Percentiles rank a stretch among this genome's conserved stretches.
phyloP scores from a whole-genome alignment of 495 filamentous ascomycete genomes.

The Penicillium psychrofluorescens region DNA sequence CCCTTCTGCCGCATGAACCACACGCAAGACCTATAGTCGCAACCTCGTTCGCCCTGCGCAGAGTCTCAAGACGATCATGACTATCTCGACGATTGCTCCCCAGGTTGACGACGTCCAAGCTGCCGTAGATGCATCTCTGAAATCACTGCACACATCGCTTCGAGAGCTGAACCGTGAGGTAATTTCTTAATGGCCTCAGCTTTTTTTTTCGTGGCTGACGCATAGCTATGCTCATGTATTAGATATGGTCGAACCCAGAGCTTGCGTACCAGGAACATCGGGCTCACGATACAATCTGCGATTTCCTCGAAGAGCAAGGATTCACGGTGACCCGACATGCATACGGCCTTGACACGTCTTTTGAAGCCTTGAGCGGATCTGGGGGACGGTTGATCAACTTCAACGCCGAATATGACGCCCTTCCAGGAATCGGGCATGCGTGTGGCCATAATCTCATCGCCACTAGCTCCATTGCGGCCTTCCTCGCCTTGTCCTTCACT shows the following conservation, averaged over 20 bases:
- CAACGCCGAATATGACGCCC: constrained; percentile 47
- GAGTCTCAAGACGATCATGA: constrained; percentile 6
- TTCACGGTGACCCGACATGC: constrained; percentile 51
- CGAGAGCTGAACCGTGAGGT: constrained; percentile 23
- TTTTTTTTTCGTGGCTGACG: not conserved
- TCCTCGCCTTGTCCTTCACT: constrained; percentile 46
- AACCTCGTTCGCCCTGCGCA: not conserved
- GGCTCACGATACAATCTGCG: constrained; percentile 50
- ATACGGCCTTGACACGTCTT: constrained; percentile 33
- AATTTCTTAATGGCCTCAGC: not conserved
- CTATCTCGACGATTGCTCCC: constrained; percentile 4
- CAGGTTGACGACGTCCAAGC: constrained; percentile 19
- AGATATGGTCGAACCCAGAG: constrained; percentile 58
- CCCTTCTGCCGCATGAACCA: no score
- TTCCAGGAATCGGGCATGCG: constrained; percentile 58
- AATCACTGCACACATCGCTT: constrained; percentile 15
- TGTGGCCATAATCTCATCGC: constrained; percentile 68
- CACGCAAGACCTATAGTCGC: no score
- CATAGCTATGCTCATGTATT: not conserved
- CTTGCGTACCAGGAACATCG: constrained; percentile 48
- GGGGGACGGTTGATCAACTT: constrained; percentile 37
- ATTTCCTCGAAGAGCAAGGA: constrained; percentile 45
- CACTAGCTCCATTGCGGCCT: constrained; percentile 51
- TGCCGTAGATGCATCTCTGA: constrained; percentile 19
- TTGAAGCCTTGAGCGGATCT: constrained; percentile 29